Conservation (phyloP, 306 rosid genomes). For the Castanospermum australe region DNA sequence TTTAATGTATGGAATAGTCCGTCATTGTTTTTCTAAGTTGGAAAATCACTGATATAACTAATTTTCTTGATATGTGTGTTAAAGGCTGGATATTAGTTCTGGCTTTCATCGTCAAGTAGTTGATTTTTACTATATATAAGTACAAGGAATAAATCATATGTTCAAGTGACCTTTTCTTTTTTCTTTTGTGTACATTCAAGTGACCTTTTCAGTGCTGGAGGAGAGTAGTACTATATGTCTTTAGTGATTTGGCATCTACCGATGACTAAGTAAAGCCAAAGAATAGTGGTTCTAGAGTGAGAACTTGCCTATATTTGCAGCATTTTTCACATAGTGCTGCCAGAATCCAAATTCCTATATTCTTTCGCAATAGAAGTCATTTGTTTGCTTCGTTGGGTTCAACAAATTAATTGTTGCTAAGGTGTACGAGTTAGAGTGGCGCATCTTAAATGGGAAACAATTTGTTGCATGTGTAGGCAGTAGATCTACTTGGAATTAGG, state of each 20-base stretch:
- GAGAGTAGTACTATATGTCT: neutral
- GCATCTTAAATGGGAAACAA: no score
- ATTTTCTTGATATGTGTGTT: neutral
- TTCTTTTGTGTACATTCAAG: constrained; percentile 14
- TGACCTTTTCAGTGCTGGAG: neutral
- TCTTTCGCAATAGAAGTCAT: constrained; percentile 12
- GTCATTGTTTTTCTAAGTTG: neutral
- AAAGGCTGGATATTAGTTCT: neutral
- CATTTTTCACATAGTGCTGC: neutral
- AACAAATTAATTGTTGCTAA: neutral
- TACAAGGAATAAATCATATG: neutral
- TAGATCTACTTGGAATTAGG: neutral
- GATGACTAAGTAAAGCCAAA: constrained; percentile 19
- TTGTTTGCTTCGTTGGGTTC: neutral
- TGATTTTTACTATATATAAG: neutral
- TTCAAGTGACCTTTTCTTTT: no score
- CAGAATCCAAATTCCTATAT: neutral
- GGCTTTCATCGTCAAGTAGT: neutral
- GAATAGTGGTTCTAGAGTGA: neutral
- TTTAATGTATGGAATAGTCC: neutral
- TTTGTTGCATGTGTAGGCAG: neutral
- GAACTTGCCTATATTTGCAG: constrained; percentile 4
- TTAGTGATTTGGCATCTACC: constrained; percentile 4
- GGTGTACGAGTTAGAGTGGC: no score
- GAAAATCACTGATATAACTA: neutral